Evolutionary conservation across 345 rosid genomes (phyloP).

Genomic region (Moricandia moricandioides): DNA sequence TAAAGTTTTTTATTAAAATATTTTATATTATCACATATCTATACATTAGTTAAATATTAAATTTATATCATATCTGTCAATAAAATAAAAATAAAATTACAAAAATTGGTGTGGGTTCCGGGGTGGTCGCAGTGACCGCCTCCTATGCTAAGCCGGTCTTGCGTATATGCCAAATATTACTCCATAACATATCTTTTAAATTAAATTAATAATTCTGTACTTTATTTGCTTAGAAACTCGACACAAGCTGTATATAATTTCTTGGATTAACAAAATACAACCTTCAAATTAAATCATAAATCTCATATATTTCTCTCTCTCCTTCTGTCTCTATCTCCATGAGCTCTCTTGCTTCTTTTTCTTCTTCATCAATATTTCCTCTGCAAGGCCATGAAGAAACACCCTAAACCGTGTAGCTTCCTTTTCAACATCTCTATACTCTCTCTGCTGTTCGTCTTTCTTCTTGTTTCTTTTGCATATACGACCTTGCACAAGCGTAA

Average conservation of each 20-base stretch:
- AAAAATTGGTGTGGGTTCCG: too few species aligned
- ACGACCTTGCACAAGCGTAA: slow-evolving; percentile 20
- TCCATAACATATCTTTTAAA: not conserved
- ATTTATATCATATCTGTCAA: too few species aligned
- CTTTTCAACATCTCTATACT: slow-evolving; percentile 28
- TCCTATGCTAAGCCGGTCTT: too few species aligned
- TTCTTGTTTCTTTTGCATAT: slow-evolving; percentile 28
- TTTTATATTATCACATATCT: too few species aligned
- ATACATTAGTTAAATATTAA: too few species aligned
- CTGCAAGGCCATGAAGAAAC: slow-evolving; percentile 27
- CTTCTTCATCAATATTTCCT: slow-evolving; percentile 29
- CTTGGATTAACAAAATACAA: slow-evolving; percentile 8
- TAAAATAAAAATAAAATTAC: too few species aligned
- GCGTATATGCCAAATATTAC: not conserved
- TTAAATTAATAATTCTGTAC: not conserved
- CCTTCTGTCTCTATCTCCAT: slow-evolving; percentile 24
- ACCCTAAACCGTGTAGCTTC: slow-evolving; percentile 24
- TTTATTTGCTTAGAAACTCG: slow-evolving; percentile 11
- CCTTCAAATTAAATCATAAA: slow-evolving; percentile 6
- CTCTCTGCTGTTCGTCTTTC: slow-evolving; percentile 32
- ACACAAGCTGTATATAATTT: slow-evolving; percentile 14
- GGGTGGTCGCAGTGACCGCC: too few species aligned
- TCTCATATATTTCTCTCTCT: slow-evolving; percentile 1
- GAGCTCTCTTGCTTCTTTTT: slow-evolving; percentile 21
- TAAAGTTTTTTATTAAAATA: too few species aligned